These are phyloP conservation scores for Periconia sp. DNA, from an alignment of 2,329 filamentous ascomycete genomes.

Conservation along the genomic window DNA sequence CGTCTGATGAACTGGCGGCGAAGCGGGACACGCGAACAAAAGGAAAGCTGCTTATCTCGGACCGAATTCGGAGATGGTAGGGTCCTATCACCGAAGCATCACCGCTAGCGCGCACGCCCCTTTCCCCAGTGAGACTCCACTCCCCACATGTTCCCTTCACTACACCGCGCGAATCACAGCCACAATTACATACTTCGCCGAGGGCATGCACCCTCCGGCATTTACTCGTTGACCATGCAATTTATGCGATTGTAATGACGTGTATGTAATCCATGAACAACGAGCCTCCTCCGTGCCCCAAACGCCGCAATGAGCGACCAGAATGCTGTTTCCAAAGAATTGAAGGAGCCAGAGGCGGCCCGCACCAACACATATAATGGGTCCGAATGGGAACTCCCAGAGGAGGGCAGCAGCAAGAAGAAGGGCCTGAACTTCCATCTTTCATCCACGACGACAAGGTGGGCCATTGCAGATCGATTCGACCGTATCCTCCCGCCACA, in stretches of 20 bases:
- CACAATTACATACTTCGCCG: slow-evolving; percentile 8
- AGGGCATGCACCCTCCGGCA: slow-evolving; percentile 17
- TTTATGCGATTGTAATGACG: too few relatives aligned
- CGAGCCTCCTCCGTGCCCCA: too few relatives aligned
- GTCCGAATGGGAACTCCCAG: slow-evolving; percentile 17
- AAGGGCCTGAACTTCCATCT: slow-evolving; percentile 3
- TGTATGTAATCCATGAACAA: too few relatives aligned
- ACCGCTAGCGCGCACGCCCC: slow-evolving; percentile 18
- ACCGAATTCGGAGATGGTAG: slow-evolving; percentile 10
- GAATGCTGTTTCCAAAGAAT: slow-evolving; percentile 27
- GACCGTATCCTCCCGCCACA: slow-evolving; percentile 41
- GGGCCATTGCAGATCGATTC: slow-evolving; percentile 28
- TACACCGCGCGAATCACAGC: slow-evolving; percentile 14
- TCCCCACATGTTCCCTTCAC: slow-evolving; percentile 20
- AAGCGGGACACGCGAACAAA: neutral
- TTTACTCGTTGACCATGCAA: too few relatives aligned
- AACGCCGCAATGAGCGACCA: slow-evolving; percentile 23
- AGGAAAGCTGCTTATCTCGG: slow-evolving; percentile 2
- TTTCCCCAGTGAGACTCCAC: slow-evolving; percentile 21
- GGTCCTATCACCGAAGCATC: slow-evolving; percentile 19
- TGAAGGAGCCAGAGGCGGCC: slow-evolving; percentile 25
- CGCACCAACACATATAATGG: slow-evolving; percentile 12
- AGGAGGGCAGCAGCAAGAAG: slow-evolving; percentile 9
- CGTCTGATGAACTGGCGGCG: too few relatives aligned
- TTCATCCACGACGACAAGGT: slow-evolving; percentile 12